phyloP scores from a whole-genome alignment of 2,329 filamentous ascomycete species.

The Cytospora paraplurivora region DNA sequence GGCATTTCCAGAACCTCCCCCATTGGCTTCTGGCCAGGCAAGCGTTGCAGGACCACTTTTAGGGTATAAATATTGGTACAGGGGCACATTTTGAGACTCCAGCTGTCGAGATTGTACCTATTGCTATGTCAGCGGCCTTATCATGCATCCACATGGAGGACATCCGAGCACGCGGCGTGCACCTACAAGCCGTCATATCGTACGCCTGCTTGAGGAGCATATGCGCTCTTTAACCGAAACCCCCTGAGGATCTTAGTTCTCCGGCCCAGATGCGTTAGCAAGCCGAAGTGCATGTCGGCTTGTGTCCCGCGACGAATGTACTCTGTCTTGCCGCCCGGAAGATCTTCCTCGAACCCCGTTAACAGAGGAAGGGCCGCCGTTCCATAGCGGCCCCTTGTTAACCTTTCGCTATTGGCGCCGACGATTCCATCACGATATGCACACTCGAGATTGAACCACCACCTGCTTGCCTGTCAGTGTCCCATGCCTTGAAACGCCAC shows the following conservation, averaged over 20 bases:
- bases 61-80: conserved; percentile 46
- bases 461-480: conserved; percentile 43
- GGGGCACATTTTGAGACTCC: conserved; percentile 47
- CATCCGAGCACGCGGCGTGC: neutral
- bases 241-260: conserved; percentile 57
- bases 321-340: conserved; percentile 38
- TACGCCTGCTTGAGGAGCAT: conserved; percentile 54
- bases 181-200: conserved; percentile 61
- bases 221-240: conserved; percentile 50
- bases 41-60: conserved; percentile 50
- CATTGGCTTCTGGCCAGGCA: conserved; percentile 45
- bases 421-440: conserved; percentile 59
- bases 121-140: neutral
- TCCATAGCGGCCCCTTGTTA: conserved; percentile 50
- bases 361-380: conserved; percentile 53
- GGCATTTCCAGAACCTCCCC: conserved; percentile 49
- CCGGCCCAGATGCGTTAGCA: conserved; percentile 53
- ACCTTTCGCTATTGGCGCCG: conserved; percentile 44
- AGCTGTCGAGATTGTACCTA: conserved; percentile 54
- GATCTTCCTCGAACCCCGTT: conserved; percentile 52
- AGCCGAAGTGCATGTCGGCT: conserved; percentile 49
- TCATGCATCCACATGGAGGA: neutral
- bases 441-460: conserved; percentile 60
- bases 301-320: conserved; percentile 50
- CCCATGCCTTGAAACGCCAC: neutral